Conservation (phyloP, 1,139 yeast genomes). For the Arxiozyma slooffiae region DNA sequence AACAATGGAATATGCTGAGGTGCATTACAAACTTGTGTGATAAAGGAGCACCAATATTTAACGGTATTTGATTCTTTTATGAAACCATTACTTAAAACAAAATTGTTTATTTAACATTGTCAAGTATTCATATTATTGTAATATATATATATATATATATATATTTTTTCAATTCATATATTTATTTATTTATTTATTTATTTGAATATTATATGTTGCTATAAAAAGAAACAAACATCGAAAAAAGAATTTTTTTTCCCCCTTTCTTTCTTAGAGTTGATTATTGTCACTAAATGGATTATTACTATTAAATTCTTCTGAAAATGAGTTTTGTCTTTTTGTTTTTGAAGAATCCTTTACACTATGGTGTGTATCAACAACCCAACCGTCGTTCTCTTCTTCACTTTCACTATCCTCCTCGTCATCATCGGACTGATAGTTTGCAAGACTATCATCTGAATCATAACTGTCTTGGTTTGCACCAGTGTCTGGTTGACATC, state of each 20-base stretch:
- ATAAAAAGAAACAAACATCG: no score
- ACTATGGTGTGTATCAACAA: conserved; percentile 6
- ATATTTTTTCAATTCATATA: no score
- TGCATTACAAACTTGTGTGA: no score
- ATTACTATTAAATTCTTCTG: conserved; percentile 3
- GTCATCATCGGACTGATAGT: conserved; percentile 11
- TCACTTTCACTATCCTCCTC: conserved; percentile 1
- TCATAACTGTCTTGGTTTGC: conserved; percentile 4
- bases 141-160: no score
- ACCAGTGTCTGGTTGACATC: conserved; percentile 30
- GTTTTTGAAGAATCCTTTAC: neutral
- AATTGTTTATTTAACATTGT: no score
- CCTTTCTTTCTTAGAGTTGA: neutral
- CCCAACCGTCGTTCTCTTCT: conserved; percentile 1
- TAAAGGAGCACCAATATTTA: no score
- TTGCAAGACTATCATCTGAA: conserved; percentile 9
- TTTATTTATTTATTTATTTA: neutral
- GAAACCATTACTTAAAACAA: no score
- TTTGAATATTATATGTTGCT: neutral
- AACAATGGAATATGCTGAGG: neutral
- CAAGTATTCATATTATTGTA: no score
- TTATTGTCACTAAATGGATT: conserved; percentile 25
- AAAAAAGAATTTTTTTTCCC: no score
- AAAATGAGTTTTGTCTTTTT: conserved; percentile 1
- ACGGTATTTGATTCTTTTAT: no score